phyloP scores from a whole-genome alignment of 345 rosid species.

The Eucalyptus pauciflora region DNA sequence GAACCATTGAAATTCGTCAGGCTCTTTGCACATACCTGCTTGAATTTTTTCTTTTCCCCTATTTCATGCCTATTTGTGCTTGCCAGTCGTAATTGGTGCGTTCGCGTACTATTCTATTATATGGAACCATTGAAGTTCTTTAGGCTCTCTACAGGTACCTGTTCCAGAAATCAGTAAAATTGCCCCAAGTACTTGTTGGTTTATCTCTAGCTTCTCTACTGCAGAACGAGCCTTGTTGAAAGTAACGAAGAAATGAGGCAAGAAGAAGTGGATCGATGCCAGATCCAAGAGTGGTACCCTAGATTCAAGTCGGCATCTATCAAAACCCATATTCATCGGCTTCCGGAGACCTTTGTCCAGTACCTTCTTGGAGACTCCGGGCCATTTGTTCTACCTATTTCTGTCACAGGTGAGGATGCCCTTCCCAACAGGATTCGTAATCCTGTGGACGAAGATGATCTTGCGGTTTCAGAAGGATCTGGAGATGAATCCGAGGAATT shows the following conservation, averaged over 20 bases:
- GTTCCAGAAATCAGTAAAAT: background rate
- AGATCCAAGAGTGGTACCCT: conserved; percentile 85
- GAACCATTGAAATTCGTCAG: background rate
- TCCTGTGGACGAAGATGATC: conserved; percentile 58
- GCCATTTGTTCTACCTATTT: conserved; percentile 61
- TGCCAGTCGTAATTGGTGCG: accelerated
- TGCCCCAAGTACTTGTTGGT: background rate
- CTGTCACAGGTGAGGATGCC: conserved; percentile 55
- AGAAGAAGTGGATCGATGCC: conserved; percentile 63
- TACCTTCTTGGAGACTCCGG: conserved; percentile 67
- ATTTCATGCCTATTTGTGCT: background rate
- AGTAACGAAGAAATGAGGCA: conserved; percentile 23
- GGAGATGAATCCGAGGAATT: conserved; percentile 20
- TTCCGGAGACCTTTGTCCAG: conserved; percentile 61
- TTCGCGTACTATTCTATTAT: accelerated
- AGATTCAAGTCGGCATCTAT: conserved; percentile 55
- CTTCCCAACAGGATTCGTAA: conserved; percentile 63
- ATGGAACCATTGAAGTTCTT: background rate
- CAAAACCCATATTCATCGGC: conserved; percentile 50
- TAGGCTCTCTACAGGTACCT: background rate
- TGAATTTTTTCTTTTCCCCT: accelerated
- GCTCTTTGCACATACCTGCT: background rate
- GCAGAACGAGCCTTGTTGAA: background rate
- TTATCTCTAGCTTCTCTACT: background rate
- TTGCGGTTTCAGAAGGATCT: conserved; percentile 45